These are phyloP conservation scores for Gossypium lobatum DNA, from an alignment of 441 rosid species.

Conservation along the genomic window DNA sequence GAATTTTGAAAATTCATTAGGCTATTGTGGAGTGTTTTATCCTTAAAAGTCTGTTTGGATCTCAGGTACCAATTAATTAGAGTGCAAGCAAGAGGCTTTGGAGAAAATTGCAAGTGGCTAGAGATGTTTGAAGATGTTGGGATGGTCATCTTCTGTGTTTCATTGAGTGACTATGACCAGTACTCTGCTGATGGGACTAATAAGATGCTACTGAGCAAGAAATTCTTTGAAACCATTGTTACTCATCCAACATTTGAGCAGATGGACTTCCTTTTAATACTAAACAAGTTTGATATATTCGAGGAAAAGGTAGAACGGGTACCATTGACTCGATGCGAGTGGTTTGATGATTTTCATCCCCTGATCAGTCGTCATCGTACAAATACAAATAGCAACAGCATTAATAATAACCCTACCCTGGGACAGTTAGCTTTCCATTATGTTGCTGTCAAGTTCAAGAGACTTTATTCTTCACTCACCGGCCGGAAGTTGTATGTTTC, in stretches of 20 bases:
- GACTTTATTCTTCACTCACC: conserved; percentile 64
- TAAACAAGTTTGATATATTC: conserved; percentile 77
- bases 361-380: conserved; percentile 51
- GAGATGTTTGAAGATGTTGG: conserved; percentile 98
- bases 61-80: conserved; percentile 89
- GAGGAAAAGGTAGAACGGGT: conserved; percentile 75
- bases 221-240: conserved; percentile 78
- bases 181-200: conserved; percentile 38
- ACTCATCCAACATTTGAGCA: conserved; percentile 79
- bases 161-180: conserved; percentile 83
- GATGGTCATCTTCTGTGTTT: conserved; percentile 74
- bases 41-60: conserved; percentile 7
- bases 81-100: conserved; percentile 75
- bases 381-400: conserved; percentile 43
- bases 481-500: conserved; percentile 75
- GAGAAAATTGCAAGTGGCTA: conserved; percentile 94
- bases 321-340: conserved; percentile 62
- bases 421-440: conserved; percentile 87
- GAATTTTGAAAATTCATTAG: background rate
- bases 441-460: conserved; percentile 82
- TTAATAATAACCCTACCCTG: conserved; percentile 56
- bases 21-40: background rate
- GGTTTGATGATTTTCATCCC: conserved; percentile 93
- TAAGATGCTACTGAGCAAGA: conserved; percentile 63
- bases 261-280: conserved; percentile 82